Evolutionary conservation across 306 rosid genomes (phyloP), one percentile per base, ranked within the genome.

Genomic region (Fagus crenata): DNA sequence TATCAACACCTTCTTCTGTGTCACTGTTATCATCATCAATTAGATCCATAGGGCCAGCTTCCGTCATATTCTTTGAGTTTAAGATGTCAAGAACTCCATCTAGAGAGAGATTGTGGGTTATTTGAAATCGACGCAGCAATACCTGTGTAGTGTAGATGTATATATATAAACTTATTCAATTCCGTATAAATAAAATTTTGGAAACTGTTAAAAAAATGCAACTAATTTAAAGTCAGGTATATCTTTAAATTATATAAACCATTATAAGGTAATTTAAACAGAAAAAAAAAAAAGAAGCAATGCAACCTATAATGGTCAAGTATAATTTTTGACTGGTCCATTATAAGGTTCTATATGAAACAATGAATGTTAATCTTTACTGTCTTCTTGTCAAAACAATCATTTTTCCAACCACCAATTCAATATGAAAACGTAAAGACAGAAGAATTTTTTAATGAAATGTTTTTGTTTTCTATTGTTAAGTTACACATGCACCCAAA

Each of bases 11-110:
- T 75, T 87, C 71, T 39, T 65, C 71, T 39, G 49, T 65, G 71
- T 65, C 71, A 65, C 71, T 90, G 86, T 85, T 78, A 56, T 92
- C 86, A 72, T 95, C 96, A 65, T 95, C 97, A 77, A 95, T 92
- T 80, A 95, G 86, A 81, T 95, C 99, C 75, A 92, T 71, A 18
- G 97, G 92, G 35, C 99, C 97, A 74, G 92, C 92, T 49, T 91
- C 96, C 8, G 97, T 92, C 99, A 95, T 95, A 76, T 90, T 95
- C 87, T 89, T 92, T 43, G 99, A 92, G 87, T 95, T 95, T 78
- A 92, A 88, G 81, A 87, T 68, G 75, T 95, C 97, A 63, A 95
- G 96, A 60, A 95, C 97, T 76, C 99, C 99, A 85, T 95, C 99
- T 83, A 90, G 83, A 71, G 99, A 95, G 72, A 92, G 93, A 85